Conservation (phyloP, 805 yeast genomes). For the Candida khao-thaluensis region DNA sequence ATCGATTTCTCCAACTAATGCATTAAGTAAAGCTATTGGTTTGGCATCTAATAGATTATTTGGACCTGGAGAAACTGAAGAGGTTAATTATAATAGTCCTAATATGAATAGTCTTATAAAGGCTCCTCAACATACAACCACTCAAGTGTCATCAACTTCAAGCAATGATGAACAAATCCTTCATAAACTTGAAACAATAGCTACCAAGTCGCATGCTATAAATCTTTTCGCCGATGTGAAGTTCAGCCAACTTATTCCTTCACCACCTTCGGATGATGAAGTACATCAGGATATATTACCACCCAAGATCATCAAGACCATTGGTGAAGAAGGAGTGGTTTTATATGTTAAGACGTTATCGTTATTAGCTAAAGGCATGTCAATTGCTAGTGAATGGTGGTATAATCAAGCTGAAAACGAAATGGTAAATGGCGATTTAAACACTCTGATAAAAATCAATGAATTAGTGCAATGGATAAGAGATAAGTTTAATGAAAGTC, state of each 20-base stretch:
- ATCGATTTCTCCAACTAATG: slow-evolving; percentile 79
- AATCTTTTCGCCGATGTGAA: slow-evolving; percentile 88
- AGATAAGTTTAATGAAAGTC: slow-evolving; percentile 80
- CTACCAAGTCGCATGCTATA: slow-evolving; percentile 90
- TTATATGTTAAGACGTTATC: slow-evolving; percentile 83
- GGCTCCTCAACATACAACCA: slow-evolving; percentile 12
- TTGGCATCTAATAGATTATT: slow-evolving; percentile 85
- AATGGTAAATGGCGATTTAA: slow-evolving; percentile 15
- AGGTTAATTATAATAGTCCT: slow-evolving; percentile 18
- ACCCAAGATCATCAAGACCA: slow-evolving; percentile 51
- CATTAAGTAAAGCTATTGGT: slow-evolving; percentile 82
- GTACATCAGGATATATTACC: slow-evolving; percentile 48
- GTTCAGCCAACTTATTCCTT: slow-evolving; percentile 78
- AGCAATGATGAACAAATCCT: slow-evolving; percentile 37
- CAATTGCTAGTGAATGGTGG: slow-evolving; percentile 91
- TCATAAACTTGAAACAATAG: slow-evolving; percentile 62
- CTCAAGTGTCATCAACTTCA: neutral
- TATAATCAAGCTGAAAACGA: slow-evolving; percentile 35
- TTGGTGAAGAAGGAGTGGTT: slow-evolving; percentile 84
- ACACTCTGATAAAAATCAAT: slow-evolving; percentile 46
- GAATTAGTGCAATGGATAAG: slow-evolving; percentile 89
- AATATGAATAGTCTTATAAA: slow-evolving; percentile 25
- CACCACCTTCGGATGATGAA: slow-evolving; percentile 53
- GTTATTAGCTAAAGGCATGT: slow-evolving; percentile 82
- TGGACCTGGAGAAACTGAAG: slow-evolving; percentile 39